Evolutionary conservation across 805 yeast genomes (phyloP).

Genomic region (Wickerhamiella occidentalis): DNA sequence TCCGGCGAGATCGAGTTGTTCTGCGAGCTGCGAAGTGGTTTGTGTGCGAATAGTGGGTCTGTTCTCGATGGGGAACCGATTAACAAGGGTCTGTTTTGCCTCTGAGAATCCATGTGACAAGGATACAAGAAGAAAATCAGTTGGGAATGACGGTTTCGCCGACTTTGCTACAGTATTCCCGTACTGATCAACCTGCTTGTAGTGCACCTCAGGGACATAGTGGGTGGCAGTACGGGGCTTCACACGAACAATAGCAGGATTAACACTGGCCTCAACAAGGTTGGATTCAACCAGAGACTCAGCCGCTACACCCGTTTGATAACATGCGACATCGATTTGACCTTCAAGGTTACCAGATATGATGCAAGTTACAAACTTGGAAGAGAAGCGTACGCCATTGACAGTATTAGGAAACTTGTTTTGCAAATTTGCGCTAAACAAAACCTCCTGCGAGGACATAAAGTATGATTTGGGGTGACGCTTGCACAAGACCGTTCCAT

Average conservation of each 20-base stretch:
- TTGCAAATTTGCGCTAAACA: constrained; percentile 76
- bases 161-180: constrained; percentile 74
- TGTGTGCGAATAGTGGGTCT: constrained; percentile 67
- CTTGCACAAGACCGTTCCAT: constrained; percentile 84
- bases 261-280: constrained; percentile 74
- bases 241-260: constrained; percentile 76
- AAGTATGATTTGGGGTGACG: constrained; percentile 88
- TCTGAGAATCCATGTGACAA: constrained; percentile 89
- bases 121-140: constrained; percentile 77
- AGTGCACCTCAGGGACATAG: constrained; percentile 91
- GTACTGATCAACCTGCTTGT: constrained; percentile 75
- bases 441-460: constrained; percentile 72
- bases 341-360: constrained; percentile 79
- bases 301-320: constrained; percentile 79
- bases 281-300: constrained; percentile 83
- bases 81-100: constrained; percentile 25
- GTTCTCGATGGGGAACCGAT: constrained; percentile 61
- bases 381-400: constrained; percentile 54
- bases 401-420: constrained; percentile 49
- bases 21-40: constrained; percentile 44
- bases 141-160: constrained; percentile 87
- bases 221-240: constrained; percentile 59
- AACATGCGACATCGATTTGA: constrained; percentile 81
- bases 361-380: constrained; percentile 88
- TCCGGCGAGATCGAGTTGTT: constrained; percentile 34